phyloP scores from a whole-genome alignment of 768 basidiomycete genomes.

The Trametes maxima region DNA sequence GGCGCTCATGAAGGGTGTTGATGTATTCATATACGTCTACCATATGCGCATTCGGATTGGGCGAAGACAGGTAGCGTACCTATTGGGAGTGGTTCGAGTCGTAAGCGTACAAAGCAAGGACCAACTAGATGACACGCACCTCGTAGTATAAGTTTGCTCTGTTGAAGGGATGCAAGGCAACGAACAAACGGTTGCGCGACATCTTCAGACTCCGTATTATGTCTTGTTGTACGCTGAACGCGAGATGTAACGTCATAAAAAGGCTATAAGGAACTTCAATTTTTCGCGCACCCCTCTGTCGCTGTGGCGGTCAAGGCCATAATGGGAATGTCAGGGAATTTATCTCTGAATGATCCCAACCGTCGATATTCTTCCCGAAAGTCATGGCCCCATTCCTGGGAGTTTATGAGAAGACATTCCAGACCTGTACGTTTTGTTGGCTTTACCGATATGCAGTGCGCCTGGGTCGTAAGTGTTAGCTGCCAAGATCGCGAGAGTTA shows the following conservation, averaged over 20 bases:
- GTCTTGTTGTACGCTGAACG: slow-evolving; percentile 67
- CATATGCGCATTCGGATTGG: slow-evolving; percentile 57
- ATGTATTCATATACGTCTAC: slow-evolving; percentile 70
- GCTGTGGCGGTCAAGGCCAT: slow-evolving; percentile 90
- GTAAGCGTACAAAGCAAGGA: not conserved
- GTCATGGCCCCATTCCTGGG: slow-evolving; percentile 86
- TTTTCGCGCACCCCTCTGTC: slow-evolving; percentile 56
- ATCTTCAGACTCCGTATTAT: slow-evolving; percentile 71
- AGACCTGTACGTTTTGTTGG: not conserved
- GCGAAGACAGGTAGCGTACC: slow-evolving; percentile 65
- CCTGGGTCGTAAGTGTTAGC: slow-evolving; percentile 42
- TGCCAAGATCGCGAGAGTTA: not conserved
- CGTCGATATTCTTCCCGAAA: slow-evolving; percentile 75
- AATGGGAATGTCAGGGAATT: slow-evolving; percentile 71
- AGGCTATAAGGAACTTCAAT: not conserved
- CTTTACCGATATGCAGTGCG: slow-evolving; percentile 80
- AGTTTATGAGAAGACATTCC: not conserved
- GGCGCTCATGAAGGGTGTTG: slow-evolving; percentile 56
- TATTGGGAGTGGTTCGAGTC: slow-evolving; percentile 26
- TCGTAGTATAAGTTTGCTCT: slow-evolving; percentile 81
- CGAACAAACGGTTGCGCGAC: slow-evolving; percentile 54
- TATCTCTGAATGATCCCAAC: slow-evolving; percentile 69
- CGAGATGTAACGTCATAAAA: not conserved
- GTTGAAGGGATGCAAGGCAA: slow-evolving; percentile 80
- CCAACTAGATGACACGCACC: slow-evolving; percentile 37